These are phyloP conservation scores for Backusella sp. DNA, from an alignment of 192 early-diverging fungal genomes.

Conservation along the genomic window DNA sequence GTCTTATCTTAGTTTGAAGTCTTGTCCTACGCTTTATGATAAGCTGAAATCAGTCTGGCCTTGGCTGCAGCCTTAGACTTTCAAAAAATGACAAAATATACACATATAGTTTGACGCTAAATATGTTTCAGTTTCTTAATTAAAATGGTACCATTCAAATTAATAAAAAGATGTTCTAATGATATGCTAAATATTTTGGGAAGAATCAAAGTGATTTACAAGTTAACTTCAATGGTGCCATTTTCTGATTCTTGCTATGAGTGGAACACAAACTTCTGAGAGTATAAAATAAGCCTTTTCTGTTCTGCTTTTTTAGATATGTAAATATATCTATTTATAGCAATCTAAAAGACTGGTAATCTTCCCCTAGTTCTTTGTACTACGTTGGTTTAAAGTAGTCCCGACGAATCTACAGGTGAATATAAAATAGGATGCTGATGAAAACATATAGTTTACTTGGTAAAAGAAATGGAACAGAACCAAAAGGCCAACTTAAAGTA, in stretches of 20 bases:
- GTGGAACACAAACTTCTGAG: not conserved
- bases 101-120: not conserved
- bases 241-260: not conserved
- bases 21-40: not conserved
- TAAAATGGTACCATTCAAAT: too few relatives aligned
- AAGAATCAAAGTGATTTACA: not conserved
- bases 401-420: too few relatives aligned
- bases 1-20: not conserved
- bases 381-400: not conserved
- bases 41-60: not conserved
- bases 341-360: not conserved
- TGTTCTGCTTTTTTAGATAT: not conserved
- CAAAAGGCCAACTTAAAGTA: too few relatives aligned
- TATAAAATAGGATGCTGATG: too few relatives aligned
- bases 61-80: not conserved
- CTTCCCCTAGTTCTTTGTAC: not conserved
- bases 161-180: too few relatives aligned
- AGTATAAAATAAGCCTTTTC: not conserved
- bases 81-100: not conserved
- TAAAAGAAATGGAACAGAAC: too few relatives aligned
- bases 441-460: too few relatives aligned
- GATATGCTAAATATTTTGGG: not conserved
- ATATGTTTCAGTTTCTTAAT: not conserved
- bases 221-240: not conserved
- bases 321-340: not conserved